These are phyloP conservation scores for Juglanconis juglandina DNA, from an alignment of 2,329 filamentous ascomycete species.

Conservation along the genomic window DNA sequence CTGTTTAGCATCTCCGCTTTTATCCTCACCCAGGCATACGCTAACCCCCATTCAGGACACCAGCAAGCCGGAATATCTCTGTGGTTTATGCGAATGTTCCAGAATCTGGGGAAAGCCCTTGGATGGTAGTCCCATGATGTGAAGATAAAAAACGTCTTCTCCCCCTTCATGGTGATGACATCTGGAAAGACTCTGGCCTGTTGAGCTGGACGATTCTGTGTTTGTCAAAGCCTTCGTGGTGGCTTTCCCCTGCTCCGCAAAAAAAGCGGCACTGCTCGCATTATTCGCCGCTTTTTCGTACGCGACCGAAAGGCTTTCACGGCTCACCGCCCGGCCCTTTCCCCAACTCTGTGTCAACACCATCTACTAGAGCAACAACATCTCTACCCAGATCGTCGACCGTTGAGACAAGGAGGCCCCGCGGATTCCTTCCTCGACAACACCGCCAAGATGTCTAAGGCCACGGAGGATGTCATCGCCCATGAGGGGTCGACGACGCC, in stretches of 20 bases:
- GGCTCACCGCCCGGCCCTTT: constrained; percentile 11
- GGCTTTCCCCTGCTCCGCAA: not conserved
- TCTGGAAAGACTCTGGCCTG: not conserved
- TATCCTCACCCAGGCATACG: not conserved
- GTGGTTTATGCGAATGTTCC: not conserved
- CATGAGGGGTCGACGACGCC: constrained; percentile 6
- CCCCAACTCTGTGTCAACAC: constrained; percentile 18
- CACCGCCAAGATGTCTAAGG: constrained; percentile 17
- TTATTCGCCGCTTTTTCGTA: constrained; percentile 8
- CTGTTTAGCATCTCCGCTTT: not conserved
- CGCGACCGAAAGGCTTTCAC: constrained; percentile 2
- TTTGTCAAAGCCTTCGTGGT: not conserved
- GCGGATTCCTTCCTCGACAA: not conserved
- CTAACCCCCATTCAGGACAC: not conserved
- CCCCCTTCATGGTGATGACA: not conserved
- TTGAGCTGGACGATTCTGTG: not conserved
- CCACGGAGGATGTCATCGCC: constrained; percentile 7
- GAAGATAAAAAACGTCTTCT: not conserved
- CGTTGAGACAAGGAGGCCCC: too few relatives aligned
- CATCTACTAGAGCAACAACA: not conserved
- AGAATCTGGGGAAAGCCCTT: not conserved
- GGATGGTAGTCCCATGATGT: not conserved
- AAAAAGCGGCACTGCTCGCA: constrained; percentile 6
- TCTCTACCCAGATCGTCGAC: not conserved
- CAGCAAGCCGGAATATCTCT: not conserved